Evolutionary conservation across 257 asterid genomes (phyloP).

Genomic region (Jaltomata sinuosa): DNA sequence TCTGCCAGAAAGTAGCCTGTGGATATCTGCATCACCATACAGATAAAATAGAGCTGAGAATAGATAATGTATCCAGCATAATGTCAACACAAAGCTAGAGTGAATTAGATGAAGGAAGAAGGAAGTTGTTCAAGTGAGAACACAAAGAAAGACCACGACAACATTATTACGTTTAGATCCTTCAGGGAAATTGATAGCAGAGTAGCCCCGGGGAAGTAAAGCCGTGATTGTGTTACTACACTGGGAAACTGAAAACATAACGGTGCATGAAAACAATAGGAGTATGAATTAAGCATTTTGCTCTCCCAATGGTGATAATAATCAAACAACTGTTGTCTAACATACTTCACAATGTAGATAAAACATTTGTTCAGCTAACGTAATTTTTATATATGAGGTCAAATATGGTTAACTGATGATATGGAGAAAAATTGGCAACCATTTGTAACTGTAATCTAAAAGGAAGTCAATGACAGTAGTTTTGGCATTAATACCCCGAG

Average conservation of each 20-base stretch:
- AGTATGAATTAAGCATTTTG: not conserved
- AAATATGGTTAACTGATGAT: not conserved
- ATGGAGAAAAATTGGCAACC: not conserved
- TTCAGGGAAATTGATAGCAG: not conserved
- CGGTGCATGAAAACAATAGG: not conserved
- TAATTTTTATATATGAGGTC: not conserved
- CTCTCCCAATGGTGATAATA: not conserved
- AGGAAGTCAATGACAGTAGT: not conserved
- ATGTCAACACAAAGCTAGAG: not conserved
- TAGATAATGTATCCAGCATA: not conserved
- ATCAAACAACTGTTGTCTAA: not conserved
- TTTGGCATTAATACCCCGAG: conserved; percentile 46
- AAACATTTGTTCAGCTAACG: not conserved
- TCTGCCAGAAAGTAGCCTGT: conserved; percentile 80
- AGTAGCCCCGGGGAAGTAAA: not conserved
- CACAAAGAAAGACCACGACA: not conserved
- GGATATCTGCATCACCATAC: conserved; percentile 55
- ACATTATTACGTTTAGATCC: not conserved
- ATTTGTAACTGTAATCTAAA: not conserved
- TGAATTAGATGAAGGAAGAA: not conserved
- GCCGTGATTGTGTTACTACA: not conserved
- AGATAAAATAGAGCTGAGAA: not conserved
- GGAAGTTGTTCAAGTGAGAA: not conserved
- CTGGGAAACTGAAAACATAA: not conserved
- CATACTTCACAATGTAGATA: not conserved